Evolutionary conservation across 768 basidiomycete species (phyloP).

Genomic region (Boletus coccyginus): DNA sequence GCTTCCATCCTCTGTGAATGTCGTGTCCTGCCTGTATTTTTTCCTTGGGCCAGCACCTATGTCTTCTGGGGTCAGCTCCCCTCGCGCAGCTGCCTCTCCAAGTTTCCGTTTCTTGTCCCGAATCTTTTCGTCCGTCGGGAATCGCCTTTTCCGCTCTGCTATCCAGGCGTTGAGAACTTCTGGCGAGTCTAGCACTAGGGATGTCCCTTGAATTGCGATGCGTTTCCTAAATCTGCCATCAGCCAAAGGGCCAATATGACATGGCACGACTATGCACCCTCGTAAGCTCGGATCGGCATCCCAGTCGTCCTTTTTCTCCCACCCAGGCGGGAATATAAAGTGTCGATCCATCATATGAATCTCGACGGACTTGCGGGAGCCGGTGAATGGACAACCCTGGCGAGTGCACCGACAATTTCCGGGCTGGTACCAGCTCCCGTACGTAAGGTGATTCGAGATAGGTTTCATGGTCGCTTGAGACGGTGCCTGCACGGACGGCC

Average conservation of each 20-base stretch:
- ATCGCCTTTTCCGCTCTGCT: conserved; percentile 81
- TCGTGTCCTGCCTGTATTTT: conserved; percentile 35
- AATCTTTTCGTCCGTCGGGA: conserved; percentile 68
- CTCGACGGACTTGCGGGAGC: conserved; percentile 69
- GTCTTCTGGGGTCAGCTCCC: conserved; percentile 60
- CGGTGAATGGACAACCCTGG: conserved; percentile 63
- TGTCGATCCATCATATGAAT: conserved; percentile 90
- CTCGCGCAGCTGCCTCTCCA: conserved; percentile 76
- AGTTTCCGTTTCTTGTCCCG: conserved; percentile 80
- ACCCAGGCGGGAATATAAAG: conserved; percentile 74
- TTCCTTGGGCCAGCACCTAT: conserved; percentile 41
- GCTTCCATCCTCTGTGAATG: neutral
- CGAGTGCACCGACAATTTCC: conserved; percentile 62
- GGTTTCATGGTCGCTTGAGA: conserved; percentile 8
- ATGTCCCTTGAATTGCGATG: conserved; percentile 77
- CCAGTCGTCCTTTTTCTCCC: conserved; percentile 67
- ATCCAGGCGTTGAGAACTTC: conserved; percentile 86
- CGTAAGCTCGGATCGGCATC: conserved; percentile 81
- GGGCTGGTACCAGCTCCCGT: conserved; percentile 56
- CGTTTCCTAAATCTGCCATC: conserved; percentile 50
- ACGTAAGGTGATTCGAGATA: conserved; percentile 16
- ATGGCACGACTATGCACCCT: conserved; percentile 47
- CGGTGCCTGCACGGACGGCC: neutral
- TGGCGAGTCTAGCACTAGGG: conserved; percentile 70
- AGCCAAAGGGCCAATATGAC: conserved; percentile 1